Conservation (phyloP, 345 rosid species). For the Cochlearia excelsa region DNA sequence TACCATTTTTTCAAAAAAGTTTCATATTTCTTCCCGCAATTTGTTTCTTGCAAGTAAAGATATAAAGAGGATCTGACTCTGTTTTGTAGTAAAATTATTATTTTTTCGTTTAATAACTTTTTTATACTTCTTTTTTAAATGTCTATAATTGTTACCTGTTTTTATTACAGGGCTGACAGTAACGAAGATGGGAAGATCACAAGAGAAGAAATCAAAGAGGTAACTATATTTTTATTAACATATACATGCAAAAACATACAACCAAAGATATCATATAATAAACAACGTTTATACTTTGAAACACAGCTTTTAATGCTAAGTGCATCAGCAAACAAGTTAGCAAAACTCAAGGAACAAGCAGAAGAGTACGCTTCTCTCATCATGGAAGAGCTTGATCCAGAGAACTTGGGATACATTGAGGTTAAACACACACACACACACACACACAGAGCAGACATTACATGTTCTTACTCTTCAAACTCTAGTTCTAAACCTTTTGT, state of each 20-base stretch:
- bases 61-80: too few species aligned
- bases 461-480: too few species aligned
- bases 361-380: slow-evolving; percentile 86
- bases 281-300: neutral
- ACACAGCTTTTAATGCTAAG: slow-evolving; percentile 91
- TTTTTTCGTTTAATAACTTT: neutral
- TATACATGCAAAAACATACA: neutral
- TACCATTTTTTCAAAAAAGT: neutral
- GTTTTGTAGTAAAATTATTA: neutral
- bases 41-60: slow-evolving; percentile 22
- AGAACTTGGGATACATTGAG: slow-evolving; percentile 91
- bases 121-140: too few species aligned
- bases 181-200: slow-evolving; percentile 87
- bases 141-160: neutral
- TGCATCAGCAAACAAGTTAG: slow-evolving; percentile 90
- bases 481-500: neutral
- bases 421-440: slow-evolving; percentile 30
- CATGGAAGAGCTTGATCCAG: slow-evolving; percentile 98
- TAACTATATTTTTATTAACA: slow-evolving; percentile 14
- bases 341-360: slow-evolving; percentile 90
- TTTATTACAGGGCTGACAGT: slow-evolving; percentile 76
- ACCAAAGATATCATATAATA: neutral
- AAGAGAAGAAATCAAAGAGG: slow-evolving; percentile 86
- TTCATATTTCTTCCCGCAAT: slow-evolving; percentile 23
- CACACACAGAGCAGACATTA: too few species aligned